Evolutionary conservation across 2,329 filamentous ascomycete species (phyloP).

Genomic region (Xylaria polymorpha): DNA sequence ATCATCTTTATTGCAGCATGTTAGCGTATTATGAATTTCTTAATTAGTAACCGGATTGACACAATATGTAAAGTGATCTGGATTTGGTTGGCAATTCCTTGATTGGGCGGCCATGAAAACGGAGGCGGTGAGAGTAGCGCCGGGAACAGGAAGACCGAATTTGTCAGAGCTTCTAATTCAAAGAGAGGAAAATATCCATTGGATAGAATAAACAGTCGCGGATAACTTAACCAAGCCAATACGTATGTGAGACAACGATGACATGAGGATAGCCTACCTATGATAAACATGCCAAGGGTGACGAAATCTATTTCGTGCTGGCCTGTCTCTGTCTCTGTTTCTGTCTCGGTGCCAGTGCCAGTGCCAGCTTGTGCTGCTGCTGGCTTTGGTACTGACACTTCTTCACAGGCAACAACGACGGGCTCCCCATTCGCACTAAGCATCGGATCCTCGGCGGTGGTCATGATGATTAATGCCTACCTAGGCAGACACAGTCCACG

Average conservation of each 20-base stretch:
- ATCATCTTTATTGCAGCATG: slow-evolving; percentile 72
- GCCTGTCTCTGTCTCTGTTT: slow-evolving; percentile 40
- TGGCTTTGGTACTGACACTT: slow-evolving; percentile 9
- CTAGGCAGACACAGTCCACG: slow-evolving; percentile 30
- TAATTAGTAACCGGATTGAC: not conserved
- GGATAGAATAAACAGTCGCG: not conserved
- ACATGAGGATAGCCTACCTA: slow-evolving; percentile 62
- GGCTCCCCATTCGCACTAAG: slow-evolving; percentile 6
- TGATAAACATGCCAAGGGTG: slow-evolving; percentile 79
- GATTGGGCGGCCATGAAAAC: not conserved
- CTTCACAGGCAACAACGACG: slow-evolving; percentile 25
- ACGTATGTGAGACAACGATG: slow-evolving; percentile 7
- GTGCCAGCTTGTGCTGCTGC: not conserved
- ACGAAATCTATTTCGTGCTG: slow-evolving; percentile 70
- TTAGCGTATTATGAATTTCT: slow-evolving; percentile 27
- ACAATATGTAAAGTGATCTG: slow-evolving; percentile 8
- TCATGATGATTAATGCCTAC: slow-evolving; percentile 34
- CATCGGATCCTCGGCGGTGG: slow-evolving; percentile 18
- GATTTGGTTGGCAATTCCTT: not conserved
- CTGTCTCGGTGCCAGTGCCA: slow-evolving; percentile 37
- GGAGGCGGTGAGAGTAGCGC: slow-evolving; percentile 28
- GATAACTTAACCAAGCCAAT: not conserved
- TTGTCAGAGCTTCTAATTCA: not conserved
- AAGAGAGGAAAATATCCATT: not conserved
- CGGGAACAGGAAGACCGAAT: not conserved